Evolutionary conservation across 345 rosid species (phyloP).

Genomic region (Cardamine occulta): DNA sequence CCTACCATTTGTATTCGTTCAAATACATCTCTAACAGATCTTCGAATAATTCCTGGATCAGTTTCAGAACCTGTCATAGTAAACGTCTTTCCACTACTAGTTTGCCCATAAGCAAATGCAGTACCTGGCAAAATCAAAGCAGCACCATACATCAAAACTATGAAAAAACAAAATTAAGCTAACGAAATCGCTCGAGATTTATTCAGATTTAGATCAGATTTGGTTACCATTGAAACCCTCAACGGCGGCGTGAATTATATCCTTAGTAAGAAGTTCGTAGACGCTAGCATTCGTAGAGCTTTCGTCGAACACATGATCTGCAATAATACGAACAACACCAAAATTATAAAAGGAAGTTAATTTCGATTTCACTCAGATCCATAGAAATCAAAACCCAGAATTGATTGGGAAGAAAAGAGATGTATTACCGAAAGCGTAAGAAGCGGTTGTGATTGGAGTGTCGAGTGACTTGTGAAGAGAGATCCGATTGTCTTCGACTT

Average conservation of each 20-base stretch:
- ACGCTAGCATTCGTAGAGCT: constrained; percentile 64
- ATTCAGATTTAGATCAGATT: background rate
- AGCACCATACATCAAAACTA: constrained; percentile 18
- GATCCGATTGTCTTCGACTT: constrained; percentile 68
- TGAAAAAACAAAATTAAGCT: constrained; percentile 7
- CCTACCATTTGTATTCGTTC: constrained; percentile 58
- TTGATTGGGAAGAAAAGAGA: background rate
- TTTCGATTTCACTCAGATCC: background rate
- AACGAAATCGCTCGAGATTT: background rate
- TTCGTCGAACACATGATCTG: constrained; percentile 87
- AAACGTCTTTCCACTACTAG: constrained; percentile 97
- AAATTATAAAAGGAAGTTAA: background rate
- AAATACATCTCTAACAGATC: constrained; percentile 76
- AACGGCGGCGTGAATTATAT: constrained; percentile 73
- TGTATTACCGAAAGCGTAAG: constrained; percentile 72
- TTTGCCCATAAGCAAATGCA: constrained; percentile 97
- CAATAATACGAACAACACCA: background rate
- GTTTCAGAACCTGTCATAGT: constrained; percentile 89
- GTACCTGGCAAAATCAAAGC: constrained; percentile 55
- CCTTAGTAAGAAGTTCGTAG: constrained; percentile 81
- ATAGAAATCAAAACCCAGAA: background rate
- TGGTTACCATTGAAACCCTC: constrained; percentile 80
- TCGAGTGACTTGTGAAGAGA: constrained; percentile 74
- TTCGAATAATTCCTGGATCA: constrained; percentile 80
- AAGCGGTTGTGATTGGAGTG: constrained; percentile 67